Conservation (phyloP, 441 rosid species). For the Brassica balearica region DNA sequence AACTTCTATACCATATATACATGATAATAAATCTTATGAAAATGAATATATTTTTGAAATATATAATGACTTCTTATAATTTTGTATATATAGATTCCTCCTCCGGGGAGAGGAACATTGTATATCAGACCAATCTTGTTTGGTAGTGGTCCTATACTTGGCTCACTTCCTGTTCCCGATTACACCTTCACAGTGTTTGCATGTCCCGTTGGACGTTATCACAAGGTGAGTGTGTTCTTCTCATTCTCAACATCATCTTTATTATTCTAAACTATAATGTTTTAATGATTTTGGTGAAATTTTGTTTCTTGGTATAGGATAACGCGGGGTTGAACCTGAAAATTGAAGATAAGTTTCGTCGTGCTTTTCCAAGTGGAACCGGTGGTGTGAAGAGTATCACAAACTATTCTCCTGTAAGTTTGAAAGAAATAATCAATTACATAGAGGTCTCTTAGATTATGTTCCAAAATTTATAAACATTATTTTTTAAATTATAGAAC, state of each 20-base stretch:
- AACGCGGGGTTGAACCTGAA: constrained; percentile 47
- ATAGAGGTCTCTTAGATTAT: too few relatives aligned
- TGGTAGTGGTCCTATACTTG: constrained; percentile 59
- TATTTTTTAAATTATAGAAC: too few relatives aligned
- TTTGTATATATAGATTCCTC: constrained; percentile 53
- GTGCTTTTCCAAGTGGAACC: constrained; percentile 67
- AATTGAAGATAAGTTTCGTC: constrained; percentile 50
- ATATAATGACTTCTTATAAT: background rate
- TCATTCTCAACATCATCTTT: constrained; percentile 9
- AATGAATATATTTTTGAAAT: background rate
- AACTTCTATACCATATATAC: background rate
- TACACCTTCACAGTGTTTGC: constrained; percentile 51
- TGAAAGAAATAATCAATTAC: background rate
- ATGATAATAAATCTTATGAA: background rate
- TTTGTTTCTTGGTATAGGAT: constrained; percentile 34
- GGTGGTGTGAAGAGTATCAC: constrained; percentile 65
- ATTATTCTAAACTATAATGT: background rate
- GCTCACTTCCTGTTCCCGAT: constrained; percentile 55
- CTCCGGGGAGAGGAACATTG: constrained; percentile 59
- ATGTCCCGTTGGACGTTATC: constrained; percentile 57
- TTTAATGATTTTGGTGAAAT: background rate
- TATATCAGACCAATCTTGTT: constrained; percentile 62
- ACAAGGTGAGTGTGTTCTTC: constrained; percentile 40
- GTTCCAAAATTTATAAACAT: too few relatives aligned
- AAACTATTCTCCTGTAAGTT: constrained; percentile 63